A percentile compares a stretch with the other conserved stretches of the same genome.
Conservation (phyloP, 306 rosid genomes). For the Prinsepia uniflora region DNA sequence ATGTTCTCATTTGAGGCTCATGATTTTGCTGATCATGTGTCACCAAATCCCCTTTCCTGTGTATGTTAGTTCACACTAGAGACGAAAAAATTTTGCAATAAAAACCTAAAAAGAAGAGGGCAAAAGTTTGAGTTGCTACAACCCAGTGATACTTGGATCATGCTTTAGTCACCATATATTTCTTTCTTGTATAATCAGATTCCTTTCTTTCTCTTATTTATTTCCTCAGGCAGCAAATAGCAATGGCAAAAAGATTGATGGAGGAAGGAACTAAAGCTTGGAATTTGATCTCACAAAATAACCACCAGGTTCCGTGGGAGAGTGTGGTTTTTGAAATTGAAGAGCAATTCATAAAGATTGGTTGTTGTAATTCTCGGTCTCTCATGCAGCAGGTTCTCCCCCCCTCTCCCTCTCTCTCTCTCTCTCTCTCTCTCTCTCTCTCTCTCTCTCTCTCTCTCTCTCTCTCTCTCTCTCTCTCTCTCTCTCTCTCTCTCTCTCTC, state of each 20-base stretch:
- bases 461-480: slow-evolving; percentile 15
- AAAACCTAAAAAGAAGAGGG: background rate
- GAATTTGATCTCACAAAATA: slow-evolving; percentile 68
- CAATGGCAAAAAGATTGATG: slow-evolving; percentile 59
- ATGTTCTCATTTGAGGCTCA: background rate
- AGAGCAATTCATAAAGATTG: slow-evolving; percentile 70
- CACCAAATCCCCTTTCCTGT: slow-evolving; percentile 17
- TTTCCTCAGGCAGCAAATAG: slow-evolving; percentile 66
- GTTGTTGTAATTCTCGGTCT: slow-evolving; percentile 68
- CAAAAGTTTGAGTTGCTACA: background rate
- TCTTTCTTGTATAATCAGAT: background rate
- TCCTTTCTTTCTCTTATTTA: background rate
- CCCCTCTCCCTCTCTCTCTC: background rate
- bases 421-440: background rate
- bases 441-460: background rate
- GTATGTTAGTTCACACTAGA: background rate
- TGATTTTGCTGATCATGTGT: slow-evolving; percentile 13
- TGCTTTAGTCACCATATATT: background rate
- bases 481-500: background rate
- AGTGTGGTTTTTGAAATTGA: slow-evolving; percentile 59
- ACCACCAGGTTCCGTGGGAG: slow-evolving; percentile 64
- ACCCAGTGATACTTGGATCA: background rate
- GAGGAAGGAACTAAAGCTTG: slow-evolving; percentile 81
- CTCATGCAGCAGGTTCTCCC: slow-evolving; percentile 67
- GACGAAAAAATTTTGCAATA: background rate